Conservation (phyloP, 2,329 filamentous ascomycete genomes). For the Coccinonectria pachysandricola region DNA sequence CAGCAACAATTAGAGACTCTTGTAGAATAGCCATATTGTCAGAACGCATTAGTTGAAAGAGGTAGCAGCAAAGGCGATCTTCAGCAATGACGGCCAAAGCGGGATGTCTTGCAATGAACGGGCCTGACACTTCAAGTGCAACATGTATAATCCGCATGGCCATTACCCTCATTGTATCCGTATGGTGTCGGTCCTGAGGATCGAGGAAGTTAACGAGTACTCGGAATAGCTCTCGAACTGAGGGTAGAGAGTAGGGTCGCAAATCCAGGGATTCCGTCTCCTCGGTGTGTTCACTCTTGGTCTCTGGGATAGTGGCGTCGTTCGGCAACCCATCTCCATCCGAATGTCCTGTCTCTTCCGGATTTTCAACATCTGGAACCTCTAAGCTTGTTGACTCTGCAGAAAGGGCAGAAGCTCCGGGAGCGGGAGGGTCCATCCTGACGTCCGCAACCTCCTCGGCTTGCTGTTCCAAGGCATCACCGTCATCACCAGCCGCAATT, state of each 20-base stretch:
- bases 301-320: slow-evolving; percentile 21
- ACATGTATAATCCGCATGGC: slow-evolving; percentile 94
- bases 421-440: slow-evolving; percentile 55
- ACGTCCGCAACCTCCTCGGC: slow-evolving; percentile 62
- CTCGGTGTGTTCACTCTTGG: slow-evolving; percentile 24
- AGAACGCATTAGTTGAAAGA: slow-evolving; percentile 92
- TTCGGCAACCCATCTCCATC: no score
- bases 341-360: slow-evolving; percentile 41
- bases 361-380: slow-evolving; percentile 22
- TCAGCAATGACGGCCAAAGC: slow-evolving; percentile 79
- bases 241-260: slow-evolving; percentile 85
- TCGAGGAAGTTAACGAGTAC: slow-evolving; percentile 90
- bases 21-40: slow-evolving; percentile 94
- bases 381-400: slow-evolving; percentile 10
- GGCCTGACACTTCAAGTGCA: slow-evolving; percentile 88
- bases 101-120: slow-evolving; percentile 87
- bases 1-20: slow-evolving; percentile 83
- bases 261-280: slow-evolving; percentile 47
- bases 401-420: slow-evolving; percentile 12
- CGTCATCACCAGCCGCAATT: slow-evolving; percentile 58
- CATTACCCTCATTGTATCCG: slow-evolving; percentile 95
- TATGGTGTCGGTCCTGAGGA: slow-evolving; percentile 84
- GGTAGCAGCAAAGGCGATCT: slow-evolving; percentile 82
- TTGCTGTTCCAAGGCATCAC: slow-evolving; percentile 54
- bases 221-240: slow-evolving; percentile 86